Percentiles rank a stretch among this genome's conserved stretches.
phyloP scores from a whole-genome alignment of 805 yeast species.

The Metschnikowia corniflorae region DNA sequence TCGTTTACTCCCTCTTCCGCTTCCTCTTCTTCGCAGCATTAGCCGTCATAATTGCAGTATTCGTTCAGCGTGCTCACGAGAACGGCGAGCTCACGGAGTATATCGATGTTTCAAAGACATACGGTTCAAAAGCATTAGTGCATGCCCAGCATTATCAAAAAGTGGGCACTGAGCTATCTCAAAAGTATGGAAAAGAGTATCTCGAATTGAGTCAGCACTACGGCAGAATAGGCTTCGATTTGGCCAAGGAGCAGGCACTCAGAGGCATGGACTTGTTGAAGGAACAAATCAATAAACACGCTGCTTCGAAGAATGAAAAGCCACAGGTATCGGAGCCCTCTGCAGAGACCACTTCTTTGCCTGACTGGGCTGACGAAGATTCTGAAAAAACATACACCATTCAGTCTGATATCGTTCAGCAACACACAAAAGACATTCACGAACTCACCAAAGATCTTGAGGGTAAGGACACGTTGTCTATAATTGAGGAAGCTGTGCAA shows the following conservation, averaged over 20 bases:
- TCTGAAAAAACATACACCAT: conserved; percentile 7
- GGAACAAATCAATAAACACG: conserved; percentile 24
- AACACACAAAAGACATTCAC: conserved; percentile 11
- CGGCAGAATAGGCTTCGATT: conserved; percentile 18
- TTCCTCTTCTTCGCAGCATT: conserved; percentile 31
- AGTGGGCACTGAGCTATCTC: conserved; percentile 13
- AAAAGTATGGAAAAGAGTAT: conserved; percentile 19
- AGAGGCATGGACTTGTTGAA: conserved; percentile 24
- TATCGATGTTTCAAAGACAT: conserved; percentile 18
- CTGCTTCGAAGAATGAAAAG: conserved; percentile 21
- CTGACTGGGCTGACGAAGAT: conserved; percentile 5
- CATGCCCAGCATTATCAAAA: conserved; percentile 14
- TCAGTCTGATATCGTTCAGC: conserved; percentile 9
- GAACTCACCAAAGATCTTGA: conserved; percentile 7
- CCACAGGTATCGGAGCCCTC: background rate
- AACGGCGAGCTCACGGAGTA: conserved; percentile 31
- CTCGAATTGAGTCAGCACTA: conserved; percentile 22
- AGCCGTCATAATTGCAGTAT: conserved; percentile 29
- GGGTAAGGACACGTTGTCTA: conserved; percentile 11
- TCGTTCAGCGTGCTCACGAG: conserved; percentile 33
- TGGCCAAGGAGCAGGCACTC: conserved; percentile 14
- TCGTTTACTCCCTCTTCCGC: conserved; percentile 31
- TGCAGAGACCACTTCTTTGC: conserved; percentile 1
- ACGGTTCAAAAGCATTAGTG: conserved; percentile 17
- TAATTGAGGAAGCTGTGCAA: conserved; percentile 13